A percentile compares a stretch with the other conserved stretches of the same genome.
Evolutionary conservation across 2,329 filamentous ascomycete genomes (phyloP).

Genomic region (Aspergillus sp.): DNA sequence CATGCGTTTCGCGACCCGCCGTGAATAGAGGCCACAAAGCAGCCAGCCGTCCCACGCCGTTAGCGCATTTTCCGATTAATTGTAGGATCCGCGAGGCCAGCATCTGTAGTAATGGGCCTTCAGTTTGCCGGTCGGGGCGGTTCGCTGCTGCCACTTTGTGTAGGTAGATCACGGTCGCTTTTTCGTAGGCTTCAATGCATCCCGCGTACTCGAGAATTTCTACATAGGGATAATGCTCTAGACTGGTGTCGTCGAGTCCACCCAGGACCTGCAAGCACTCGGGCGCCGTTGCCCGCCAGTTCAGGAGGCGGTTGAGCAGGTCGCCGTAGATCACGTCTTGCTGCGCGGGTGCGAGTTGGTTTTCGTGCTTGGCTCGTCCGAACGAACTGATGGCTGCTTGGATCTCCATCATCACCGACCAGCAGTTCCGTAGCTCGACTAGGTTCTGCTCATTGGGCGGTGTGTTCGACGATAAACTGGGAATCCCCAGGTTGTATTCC

Average conservation of each 20-base stretch:
- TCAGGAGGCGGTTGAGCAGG: slow-evolving; percentile 20
- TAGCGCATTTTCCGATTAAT: slow-evolving; percentile 24
- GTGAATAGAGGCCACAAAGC: slow-evolving; percentile 29
- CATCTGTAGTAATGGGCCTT: slow-evolving; percentile 20
- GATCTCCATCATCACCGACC: slow-evolving; percentile 30
- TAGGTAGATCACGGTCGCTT: slow-evolving; percentile 29
- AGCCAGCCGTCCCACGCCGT: slow-evolving; percentile 28
- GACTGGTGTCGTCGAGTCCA: slow-evolving; percentile 22
- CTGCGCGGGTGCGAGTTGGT: slow-evolving; percentile 21
- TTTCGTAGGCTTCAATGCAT: slow-evolving; percentile 32
- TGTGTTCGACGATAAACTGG: slow-evolving; percentile 19
- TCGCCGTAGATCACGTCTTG: slow-evolving; percentile 25
- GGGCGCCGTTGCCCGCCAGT: slow-evolving; percentile 25
- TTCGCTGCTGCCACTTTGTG: slow-evolving; percentile 26
- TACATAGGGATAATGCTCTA: slow-evolving; percentile 20
- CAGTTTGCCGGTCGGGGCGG: slow-evolving; percentile 20
- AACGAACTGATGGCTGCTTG: slow-evolving; percentile 26
- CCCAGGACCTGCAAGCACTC: slow-evolving; percentile 20
- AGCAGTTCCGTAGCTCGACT: slow-evolving; percentile 22
- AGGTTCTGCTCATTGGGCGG: slow-evolving; percentile 17
- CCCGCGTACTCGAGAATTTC: slow-evolving; percentile 30
- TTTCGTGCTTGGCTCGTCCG: slow-evolving; percentile 24
- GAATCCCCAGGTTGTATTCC: slow-evolving; percentile 32
- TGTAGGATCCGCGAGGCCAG: slow-evolving; percentile 24
- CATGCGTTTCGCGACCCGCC: slow-evolving; percentile 26